Conservation (phyloP, 1,284 basidiomycete species). For the Trametes hirsuta region DNA sequence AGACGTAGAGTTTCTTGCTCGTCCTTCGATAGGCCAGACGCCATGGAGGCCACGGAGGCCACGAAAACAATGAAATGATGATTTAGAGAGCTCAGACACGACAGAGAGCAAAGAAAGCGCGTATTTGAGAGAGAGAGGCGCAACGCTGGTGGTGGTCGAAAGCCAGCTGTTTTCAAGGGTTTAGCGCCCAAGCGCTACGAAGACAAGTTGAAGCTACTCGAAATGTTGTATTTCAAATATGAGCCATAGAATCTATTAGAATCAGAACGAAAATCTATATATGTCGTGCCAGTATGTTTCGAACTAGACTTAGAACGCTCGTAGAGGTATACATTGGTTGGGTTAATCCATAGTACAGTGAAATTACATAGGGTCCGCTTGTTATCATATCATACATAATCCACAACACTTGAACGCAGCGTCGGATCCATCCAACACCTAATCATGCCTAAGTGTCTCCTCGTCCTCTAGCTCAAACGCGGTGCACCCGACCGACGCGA, state of each 20-base stretch:
- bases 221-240: no score
- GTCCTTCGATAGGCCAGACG: conserved; percentile 54
- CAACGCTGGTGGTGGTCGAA: conserved; percentile 8
- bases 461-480: conserved; percentile 45
- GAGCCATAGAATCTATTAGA: no score
- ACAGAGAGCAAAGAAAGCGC: neutral
- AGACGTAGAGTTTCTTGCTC: conserved; percentile 75
- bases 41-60: conserved; percentile 33
- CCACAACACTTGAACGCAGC: no score
- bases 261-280: no score
- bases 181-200: conserved; percentile 1
- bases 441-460: neutral
- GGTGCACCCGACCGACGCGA: conserved; percentile 50
- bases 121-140: neutral
- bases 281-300: no score
- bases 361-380: no score
- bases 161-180: neutral
- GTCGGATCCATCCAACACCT: no score
- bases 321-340: neutral
- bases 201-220: no score
- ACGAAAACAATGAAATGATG: neutral
- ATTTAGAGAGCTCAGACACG: neutral
- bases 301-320: no score
- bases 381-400: no score
- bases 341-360: no score